Base-by-base conservation (phyloP, 192 early-diverging fungal species). In the Pilobolus umbonatus region DNA sequence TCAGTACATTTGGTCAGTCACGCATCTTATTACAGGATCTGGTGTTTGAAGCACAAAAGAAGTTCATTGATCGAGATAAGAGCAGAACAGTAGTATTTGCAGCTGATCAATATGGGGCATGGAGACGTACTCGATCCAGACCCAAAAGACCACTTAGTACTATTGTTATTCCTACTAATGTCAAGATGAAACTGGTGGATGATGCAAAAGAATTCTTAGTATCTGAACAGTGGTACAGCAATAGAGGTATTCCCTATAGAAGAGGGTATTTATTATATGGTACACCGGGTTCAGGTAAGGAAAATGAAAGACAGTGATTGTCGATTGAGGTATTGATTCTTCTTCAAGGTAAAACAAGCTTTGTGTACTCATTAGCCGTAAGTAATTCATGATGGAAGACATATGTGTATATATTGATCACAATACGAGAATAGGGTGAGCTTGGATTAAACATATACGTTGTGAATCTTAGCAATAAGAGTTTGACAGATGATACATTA, bases 381-480 rank as follows among this genome's bases (percentile, higher is more conserved):
- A 22, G 35, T 22, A 19, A 25, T 24, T 0, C 21, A 17, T 17
- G 10, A 38, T 34, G n/a, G 3, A 15, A 22, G 4, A 21, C 3
- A 7, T 36, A 10, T 34, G 21, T 3, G 14, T 8, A 34, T 9
- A 28, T 50, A 52, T 36, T 4, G 19, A 30, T 9, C 0, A 17
- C 4, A 31, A 7, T 53, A 19, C 9, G 6, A 19, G n/a, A 32
- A 25, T 57, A 58, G 44, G 85, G 88, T 29, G 83, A 86, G 50
- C 62, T 89, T 17, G 81, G 82, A 17, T 65, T 85, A 14, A 89
- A 88, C 67, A 88, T 89, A 50, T 87, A 80, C 43, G 84, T 88
- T n/a, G 73, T 89, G 42, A 84, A 69, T 28, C 68, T 89, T 2
- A 76, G 80, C 24, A 84, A 85, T 58, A 78, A 76, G 38, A 76